phyloP scores from a whole-genome alignment of 2,329 filamentous ascomycete species.

The Clathrospora elynae region DNA sequence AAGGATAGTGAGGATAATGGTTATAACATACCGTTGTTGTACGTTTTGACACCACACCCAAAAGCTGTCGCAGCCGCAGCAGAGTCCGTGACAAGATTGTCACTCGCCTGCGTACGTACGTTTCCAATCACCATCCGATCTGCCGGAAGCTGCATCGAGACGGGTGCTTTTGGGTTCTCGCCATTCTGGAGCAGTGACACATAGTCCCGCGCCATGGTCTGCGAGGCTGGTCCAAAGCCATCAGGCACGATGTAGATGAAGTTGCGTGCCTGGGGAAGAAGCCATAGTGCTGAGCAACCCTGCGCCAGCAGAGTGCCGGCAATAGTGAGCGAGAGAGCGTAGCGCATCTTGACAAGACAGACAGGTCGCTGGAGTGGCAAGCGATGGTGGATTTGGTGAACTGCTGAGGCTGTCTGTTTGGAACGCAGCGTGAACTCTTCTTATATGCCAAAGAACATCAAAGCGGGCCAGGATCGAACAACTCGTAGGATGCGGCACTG shows the following conservation, averaged over 20 bases:
- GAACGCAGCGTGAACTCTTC: too few relatives aligned
- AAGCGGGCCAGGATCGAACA: too few relatives aligned
- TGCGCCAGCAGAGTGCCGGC: slow-evolving; percentile 15
- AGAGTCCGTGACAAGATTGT: slow-evolving; percentile 52
- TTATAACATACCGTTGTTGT: slow-evolving; percentile 37
- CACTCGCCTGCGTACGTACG: slow-evolving; percentile 26
- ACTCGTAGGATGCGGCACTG: too few relatives aligned
- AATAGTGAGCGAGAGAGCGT: slow-evolving; percentile 11
- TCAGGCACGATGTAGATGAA: slow-evolving; percentile 36
- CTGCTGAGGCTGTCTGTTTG: too few relatives aligned
- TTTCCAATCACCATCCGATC: slow-evolving; percentile 31
- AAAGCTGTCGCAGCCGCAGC: slow-evolving; percentile 51
- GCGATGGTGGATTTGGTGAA: too few relatives aligned
- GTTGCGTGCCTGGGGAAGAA: slow-evolving; percentile 23
- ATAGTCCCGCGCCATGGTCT: slow-evolving; percentile 31
- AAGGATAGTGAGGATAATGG: neutral
- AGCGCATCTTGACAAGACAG: slow-evolving; percentile 18
- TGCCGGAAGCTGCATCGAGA: slow-evolving; percentile 24
- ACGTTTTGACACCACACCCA: slow-evolving; percentile 49
- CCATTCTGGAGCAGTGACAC: slow-evolving; percentile 26
- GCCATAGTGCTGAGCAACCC: slow-evolving; percentile 16
- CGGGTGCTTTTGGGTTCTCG: slow-evolving; percentile 23
- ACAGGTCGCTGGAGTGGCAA: too few relatives aligned
- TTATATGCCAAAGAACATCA: too few relatives aligned
- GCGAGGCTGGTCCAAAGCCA: slow-evolving; percentile 31